Evolutionary conservation across 1,284 basidiomycete species (phyloP), one percentile per base, ranked within the genome.

Genomic region (Heliocybe sulcata): DNA sequence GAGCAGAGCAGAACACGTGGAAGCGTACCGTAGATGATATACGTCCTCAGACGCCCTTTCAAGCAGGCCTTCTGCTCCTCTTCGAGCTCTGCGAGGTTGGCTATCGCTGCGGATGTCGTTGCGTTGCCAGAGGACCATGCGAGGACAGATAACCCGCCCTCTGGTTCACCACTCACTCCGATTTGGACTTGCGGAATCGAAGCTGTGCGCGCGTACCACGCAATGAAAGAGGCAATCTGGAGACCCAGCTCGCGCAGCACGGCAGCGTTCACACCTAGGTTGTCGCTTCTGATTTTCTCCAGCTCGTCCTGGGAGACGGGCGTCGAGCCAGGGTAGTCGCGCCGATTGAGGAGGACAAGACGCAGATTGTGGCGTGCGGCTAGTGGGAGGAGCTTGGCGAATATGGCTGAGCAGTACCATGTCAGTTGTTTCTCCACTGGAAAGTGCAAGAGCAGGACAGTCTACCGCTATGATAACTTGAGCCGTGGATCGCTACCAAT

Each of bases 301-400:
- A 69, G 57, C 31, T 70, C 69, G 14, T 59, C 57, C 16, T 45
- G 35, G 0, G 62, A 59, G 23, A 61, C 63, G 0, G 61, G 61
- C 1, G 62, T 65, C 6, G 68, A 68, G 3, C 64, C 65, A 3
- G 62, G 63, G 45, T 71, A 71, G 47, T 67, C 70, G 16, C 70
- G 65, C 35, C 65, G 56, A 31, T 69, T 71, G 26, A 69, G 51
- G 3, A 64, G 53, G 25, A 71, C 60, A n/a, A 71, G 54, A 19
- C 51, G 51, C 6, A 52, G 51, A 12, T 29, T 31, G 33, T 52
- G 51, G 10, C 16, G 33, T n/a, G 51, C 14, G 10, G 51, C 51
- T 14, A 33, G 33, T 12, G 51, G 33, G 51, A 52, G 19, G 51
- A 52, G 51, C 10, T 23, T 14, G 27, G 12, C 4, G 26, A 52